Evolutionary conservation across 75 land plant genomes (phyloP).

Genomic region (Selaginella tamariscina): DNA sequence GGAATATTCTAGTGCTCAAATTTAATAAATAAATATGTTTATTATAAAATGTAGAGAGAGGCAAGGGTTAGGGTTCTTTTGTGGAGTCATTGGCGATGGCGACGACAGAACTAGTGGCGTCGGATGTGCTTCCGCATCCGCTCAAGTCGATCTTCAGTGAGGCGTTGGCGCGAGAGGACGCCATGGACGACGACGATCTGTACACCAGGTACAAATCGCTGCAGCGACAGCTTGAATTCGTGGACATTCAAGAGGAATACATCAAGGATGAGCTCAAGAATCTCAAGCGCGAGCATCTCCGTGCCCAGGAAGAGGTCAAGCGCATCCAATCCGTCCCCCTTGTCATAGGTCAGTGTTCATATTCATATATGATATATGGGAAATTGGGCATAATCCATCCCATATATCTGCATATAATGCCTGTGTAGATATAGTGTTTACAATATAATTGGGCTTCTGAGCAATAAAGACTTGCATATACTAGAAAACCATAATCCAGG

Average conservation of each 20-base stretch:
- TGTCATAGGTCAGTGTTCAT: constrained; percentile 69
- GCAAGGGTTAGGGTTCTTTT: neutral
- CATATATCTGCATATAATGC: no score
- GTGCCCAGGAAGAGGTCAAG: constrained; percentile 90
- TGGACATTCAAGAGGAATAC: constrained; percentile 77
- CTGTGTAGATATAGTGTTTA: no score
- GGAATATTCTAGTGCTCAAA: no score
- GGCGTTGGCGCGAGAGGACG: constrained; percentile 16
- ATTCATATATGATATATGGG: no score
- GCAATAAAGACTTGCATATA: no score
- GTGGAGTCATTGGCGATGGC: no score
- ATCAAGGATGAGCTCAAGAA: constrained; percentile 79
- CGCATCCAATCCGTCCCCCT: constrained; percentile 79
- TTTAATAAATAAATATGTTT: neutral
- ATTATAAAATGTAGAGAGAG: neutral
- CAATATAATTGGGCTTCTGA: no score
- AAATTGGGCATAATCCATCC: no score
- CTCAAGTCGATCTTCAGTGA: neutral
- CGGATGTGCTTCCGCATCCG: neutral
- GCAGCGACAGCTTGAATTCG: constrained; percentile 65
- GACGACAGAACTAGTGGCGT: neutral
- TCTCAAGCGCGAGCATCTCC: constrained; percentile 54
- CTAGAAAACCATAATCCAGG: no score
- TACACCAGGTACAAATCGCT: constrained; percentile 58
- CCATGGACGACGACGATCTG: constrained; percentile 50